Base-by-base conservation (phyloP, 345 rosid genomes). In the Populus pruinosa region DNA sequence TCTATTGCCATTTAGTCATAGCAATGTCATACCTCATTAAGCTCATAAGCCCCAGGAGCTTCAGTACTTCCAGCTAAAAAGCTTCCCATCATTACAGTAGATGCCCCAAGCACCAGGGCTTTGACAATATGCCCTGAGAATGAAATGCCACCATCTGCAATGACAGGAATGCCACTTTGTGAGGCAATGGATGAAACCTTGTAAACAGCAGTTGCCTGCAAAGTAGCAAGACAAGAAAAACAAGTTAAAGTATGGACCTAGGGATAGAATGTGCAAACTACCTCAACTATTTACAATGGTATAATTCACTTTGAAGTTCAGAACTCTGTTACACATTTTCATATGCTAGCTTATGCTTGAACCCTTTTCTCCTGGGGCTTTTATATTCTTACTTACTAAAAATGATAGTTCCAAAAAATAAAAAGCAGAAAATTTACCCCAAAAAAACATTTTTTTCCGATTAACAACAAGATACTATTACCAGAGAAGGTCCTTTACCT, bases 111-210 rank as follows among this genome's bases (percentile, higher is more conserved):
- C 33, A 81, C 81, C 50, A 96, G 76, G 86, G 97, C 99, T 75
- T 96, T 93, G 14, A 96, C 97, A 82, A 96, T 88, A n/a, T 93
- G 96, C 75, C 99, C 99, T 6, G 98, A 93, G 79, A 90, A 89
- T 80, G 97, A 91, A 77, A 96, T 91, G 72, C 99, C 99, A 80
- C 99, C 99, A 87, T 96, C 99, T 0, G 98, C 99, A 83, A 96
- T 89, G 55, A 92, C 92, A 13, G 99, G 99, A 44, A 93, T 84
- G 74, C 90, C 91, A 70, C 85, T 80, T 76, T 85, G 92, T 23
- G 96, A 82, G 73, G 99, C 94, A 5, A 93, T 53, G 20, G 91
- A 87, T 62, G 98, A 85, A 73, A 93, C 99, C 86, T 96, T 93
- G 87, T 92, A 96, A 62, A 96, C 97, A 43, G 99, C 99, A 73